Base-by-base conservation (phyloP, 225 moss, liverwort and hornwort genomes). In the Marchantia paleacea region DNA sequence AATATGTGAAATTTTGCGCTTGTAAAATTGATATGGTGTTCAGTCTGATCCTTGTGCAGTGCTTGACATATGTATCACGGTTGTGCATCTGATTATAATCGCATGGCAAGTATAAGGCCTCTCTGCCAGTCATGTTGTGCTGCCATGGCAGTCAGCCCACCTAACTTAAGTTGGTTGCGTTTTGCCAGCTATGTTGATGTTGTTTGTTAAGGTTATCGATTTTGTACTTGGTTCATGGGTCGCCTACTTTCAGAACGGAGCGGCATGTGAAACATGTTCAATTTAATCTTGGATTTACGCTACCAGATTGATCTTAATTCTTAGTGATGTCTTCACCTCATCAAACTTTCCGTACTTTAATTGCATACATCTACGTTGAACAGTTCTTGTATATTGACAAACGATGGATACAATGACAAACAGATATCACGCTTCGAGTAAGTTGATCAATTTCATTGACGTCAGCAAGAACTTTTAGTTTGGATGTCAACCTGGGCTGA, bases 1-100 rank as follows among this genome's bases (percentile, higher is more conserved):
- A 82, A 64, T 79, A 66, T 73, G 39, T 47, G 57, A 77, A 70
- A 75, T 7, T 28, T 75, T 55, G 57, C 57, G 55, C 57, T 60
- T 60, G 14, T 54, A 55, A 25, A 0, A 54, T 52, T 55, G 74
- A 15, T 53, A 55, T 48, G 48, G 72, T 67, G 67, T 11, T 18
- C 12, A 19, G 16, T 70, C 48, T 70, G 47, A 49, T 70, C 28
- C 74, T 54, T 22, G 25, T 31, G 16, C 54, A 16, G 74, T 28
- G 25, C 74, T 53, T 14, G 53, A 26, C 16, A 12, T 28, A n/a
- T 18, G 52, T 9, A 74, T 55, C 55, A 55, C 52, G 54, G 18
- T 55, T 55, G 51, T 50, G 54, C 69, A 70, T 74, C 25, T 16
- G 4, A 50, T 48, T 54, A 26, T 18, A 18, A 24, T 29, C 28